These are phyloP conservation scores for Leishmania major DNA, from an alignment of 208 protist genomes.

Conservation along the genomic window DNA sequence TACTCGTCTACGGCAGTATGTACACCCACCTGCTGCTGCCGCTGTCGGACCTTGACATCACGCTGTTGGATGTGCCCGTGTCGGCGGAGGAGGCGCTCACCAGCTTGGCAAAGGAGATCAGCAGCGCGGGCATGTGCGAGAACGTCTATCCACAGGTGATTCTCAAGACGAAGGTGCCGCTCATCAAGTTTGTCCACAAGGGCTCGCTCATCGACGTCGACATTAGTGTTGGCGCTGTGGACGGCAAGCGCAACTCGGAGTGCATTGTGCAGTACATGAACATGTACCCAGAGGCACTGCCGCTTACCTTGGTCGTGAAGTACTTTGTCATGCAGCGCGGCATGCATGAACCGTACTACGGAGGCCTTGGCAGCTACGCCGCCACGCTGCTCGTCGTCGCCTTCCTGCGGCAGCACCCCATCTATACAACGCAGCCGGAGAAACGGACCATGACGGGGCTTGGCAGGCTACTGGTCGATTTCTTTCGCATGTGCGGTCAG, in stretches of 20 bases:
- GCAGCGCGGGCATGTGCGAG: conserved; percentile 56
- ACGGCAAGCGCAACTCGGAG: conserved; percentile 81
- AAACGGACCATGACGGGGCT: conserved; percentile 72
- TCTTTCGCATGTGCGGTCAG: conserved; percentile 92
- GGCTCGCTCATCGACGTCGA: conserved; percentile 86
- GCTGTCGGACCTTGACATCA: conserved; percentile 86
- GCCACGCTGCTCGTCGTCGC: conserved; percentile 88
- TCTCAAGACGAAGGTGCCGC: conserved; percentile 92
- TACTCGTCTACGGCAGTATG: conserved; percentile 88
- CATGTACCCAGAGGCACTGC: conserved; percentile 74
- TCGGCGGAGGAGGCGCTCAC: conserved; percentile 68
- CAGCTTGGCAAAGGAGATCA: conserved; percentile 65
- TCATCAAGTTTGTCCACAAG: conserved; percentile 91
- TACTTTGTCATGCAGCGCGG: conserved; percentile 92
- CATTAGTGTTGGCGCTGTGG: conserved; percentile 87
- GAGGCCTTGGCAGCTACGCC: conserved; percentile 92
- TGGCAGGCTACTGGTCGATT: conserved; percentile 92
- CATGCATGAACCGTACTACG: conserved; percentile 94
- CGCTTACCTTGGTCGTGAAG: conserved; percentile 88
- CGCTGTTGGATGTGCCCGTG: conserved; percentile 62
- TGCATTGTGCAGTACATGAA: conserved; percentile 67
- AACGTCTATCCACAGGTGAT: conserved; percentile 86
- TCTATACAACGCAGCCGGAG: conserved; percentile 55
- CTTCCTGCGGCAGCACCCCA: conserved; percentile 92
- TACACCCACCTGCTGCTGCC: conserved; percentile 88